Base-by-base conservation (phyloP, 2,329 filamentous ascomycete species). In the Aspergillus flavus region DNA sequence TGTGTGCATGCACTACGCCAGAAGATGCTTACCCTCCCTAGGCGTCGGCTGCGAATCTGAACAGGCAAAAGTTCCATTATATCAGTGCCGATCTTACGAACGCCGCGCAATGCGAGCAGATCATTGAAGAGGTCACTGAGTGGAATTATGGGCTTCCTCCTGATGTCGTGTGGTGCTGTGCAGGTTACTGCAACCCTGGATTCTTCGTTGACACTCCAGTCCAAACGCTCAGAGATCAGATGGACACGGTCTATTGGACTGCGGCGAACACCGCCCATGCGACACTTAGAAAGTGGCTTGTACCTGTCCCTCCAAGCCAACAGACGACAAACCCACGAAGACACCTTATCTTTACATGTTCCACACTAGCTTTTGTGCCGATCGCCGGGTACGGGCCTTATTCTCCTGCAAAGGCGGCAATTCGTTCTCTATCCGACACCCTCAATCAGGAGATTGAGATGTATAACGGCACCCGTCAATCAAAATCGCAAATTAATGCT, bases 211-310 rank as follows among this genome's bases (percentile, higher is more conserved):
- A 97, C 65, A 88, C 87, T 45, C 84, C 90, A 10, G 81, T 92
- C 58, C 81, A 88, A 9, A 86, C 85, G 12, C 81, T 93, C 68
- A 86, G 90, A 48, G 82, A 84, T 67, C 92, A 96, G 76, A 97
- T 97, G 92, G 92, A 97, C 73, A 86, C 94, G 69, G 94, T 97
- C 80, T 98, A 92, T 81, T 97, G 90, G 85, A 91, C 92, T 56
- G 88, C 89, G 34, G 90, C 90, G 46, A 95, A 96, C 76, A 91
- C 96, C 80, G 90, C 93, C 43, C 93, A 96, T 75, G 89, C 92
- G 23, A 87, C 91, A 21, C 81, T 97, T 65, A 86, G 85, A 58
- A 84, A 86, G 64, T 97, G 94, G 94, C 86, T 93, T 52, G 78
- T 76, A 16, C 74, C 80, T 7, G 61, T 75, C 54, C 41, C 67